phyloP scores from a whole-genome alignment of 202 grass and related monocot species.

The Carex sylvatica region DNA sequence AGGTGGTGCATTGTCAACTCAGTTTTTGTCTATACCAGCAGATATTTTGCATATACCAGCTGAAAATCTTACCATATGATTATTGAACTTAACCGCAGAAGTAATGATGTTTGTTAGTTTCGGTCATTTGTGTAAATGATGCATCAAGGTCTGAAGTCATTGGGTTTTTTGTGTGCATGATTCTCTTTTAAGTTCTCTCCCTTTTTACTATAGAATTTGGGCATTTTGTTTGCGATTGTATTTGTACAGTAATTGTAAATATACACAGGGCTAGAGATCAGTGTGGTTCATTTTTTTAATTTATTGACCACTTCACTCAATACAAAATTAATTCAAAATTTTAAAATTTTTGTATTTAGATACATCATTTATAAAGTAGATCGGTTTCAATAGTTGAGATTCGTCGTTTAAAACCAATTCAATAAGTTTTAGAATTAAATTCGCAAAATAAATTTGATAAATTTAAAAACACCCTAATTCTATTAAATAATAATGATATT shows the following conservation, averaged over 20 bases:
- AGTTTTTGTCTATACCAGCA: constrained; percentile 47
- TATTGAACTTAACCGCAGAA: not conserved
- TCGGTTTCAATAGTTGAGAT: too few species aligned
- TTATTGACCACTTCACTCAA: too few species aligned
- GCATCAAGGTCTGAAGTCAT: not conserved
- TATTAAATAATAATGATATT: too few species aligned
- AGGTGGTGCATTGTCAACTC: constrained; percentile 46
- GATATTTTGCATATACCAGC: too few species aligned
- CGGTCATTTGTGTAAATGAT: not conserved
- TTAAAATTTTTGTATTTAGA: too few species aligned
- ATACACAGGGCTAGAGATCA: not conserved
- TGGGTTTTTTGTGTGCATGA: not conserved
- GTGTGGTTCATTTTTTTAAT: too few species aligned
- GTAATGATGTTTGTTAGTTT: not conserved
- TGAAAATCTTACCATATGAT: constrained; percentile 72
- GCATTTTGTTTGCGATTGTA: not conserved
- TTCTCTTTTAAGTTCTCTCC: not conserved
- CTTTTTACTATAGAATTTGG: not conserved
- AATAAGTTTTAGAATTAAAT: too few species aligned
- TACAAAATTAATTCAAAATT: too few species aligned
- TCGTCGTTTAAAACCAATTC: too few species aligned
- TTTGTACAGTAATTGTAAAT: not conserved
- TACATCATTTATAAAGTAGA: too few species aligned
- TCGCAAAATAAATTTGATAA: too few species aligned
- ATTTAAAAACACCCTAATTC: too few species aligned